Conservation (phyloP, 768 basidiomycete genomes). For the Collybiopsis luxurians region DNA sequence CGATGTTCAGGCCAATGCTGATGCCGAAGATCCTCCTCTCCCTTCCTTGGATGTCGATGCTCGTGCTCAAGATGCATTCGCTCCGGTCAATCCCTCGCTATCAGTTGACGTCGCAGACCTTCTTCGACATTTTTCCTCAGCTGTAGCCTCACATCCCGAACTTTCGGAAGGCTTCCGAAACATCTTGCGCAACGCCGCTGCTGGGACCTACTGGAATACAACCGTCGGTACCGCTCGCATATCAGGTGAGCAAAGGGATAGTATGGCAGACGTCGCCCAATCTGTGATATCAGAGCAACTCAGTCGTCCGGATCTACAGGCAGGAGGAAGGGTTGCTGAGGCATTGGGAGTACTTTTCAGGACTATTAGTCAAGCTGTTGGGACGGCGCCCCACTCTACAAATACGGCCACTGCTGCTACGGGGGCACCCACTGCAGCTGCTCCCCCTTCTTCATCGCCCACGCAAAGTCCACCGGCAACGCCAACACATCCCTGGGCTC, state of each 20-base stretch:
- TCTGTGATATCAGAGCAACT: constrained; percentile 45
- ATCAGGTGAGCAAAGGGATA: constrained; percentile 42
- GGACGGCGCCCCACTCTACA: neutral
- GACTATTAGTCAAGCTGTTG: constrained; percentile 38
- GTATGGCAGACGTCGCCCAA: constrained; percentile 53
- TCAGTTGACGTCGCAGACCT: constrained; percentile 64
- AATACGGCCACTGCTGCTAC: neutral
- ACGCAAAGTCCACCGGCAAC: constrained; percentile 4
- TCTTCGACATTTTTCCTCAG: constrained; percentile 51
- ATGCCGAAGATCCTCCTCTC: constrained; percentile 44
- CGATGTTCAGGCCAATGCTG: neutral
- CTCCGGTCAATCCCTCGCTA: constrained; percentile 49
- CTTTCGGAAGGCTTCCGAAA: constrained; percentile 65
- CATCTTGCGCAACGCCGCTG: constrained; percentile 57
- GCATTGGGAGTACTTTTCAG: constrained; percentile 59
- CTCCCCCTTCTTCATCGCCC: neutral
- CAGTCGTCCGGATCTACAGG: constrained; percentile 59
- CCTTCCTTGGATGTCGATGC: constrained; percentile 39
- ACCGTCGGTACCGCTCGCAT: too few relatives aligned
- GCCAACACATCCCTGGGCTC: constrained; percentile 5
- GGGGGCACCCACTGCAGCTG: neutral
- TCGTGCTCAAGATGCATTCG: constrained; percentile 15
- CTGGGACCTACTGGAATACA: constrained; percentile 66
- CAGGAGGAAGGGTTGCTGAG: constrained; percentile 59
- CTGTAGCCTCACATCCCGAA: constrained; percentile 67